phyloP scores from a whole-genome alignment of 352 stramenopile genomes.

The Globisporangium canariense region DNA sequence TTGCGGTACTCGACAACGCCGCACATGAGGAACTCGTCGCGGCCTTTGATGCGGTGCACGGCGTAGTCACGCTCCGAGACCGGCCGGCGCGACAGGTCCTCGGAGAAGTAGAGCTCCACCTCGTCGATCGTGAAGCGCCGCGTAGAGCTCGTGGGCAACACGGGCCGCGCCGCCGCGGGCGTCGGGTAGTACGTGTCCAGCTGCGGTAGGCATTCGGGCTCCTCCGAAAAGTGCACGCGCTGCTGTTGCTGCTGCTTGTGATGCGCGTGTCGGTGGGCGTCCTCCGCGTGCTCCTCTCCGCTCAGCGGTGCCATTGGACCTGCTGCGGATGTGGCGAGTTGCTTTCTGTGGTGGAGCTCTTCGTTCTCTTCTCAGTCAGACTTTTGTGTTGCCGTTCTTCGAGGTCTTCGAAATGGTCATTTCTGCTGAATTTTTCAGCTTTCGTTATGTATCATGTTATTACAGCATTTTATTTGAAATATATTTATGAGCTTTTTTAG shows the following conservation, averaged over 20 bases:
- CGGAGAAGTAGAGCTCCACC: slow-evolving; percentile 62
- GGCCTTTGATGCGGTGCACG: slow-evolving; percentile 41
- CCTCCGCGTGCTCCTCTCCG: slow-evolving; percentile 4
- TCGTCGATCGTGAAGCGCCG: slow-evolving; percentile 59
- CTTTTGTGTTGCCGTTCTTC: background rate
- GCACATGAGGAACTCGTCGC: slow-evolving; percentile 51
- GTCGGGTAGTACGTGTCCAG: slow-evolving; percentile 49
- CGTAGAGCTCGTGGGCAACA: slow-evolving; percentile 45
- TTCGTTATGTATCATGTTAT: too few species aligned
- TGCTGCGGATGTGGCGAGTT: background rate
- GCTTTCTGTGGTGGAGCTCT: slow-evolving; percentile 4
- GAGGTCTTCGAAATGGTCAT: background rate
- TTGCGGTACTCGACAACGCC: slow-evolving; percentile 44
- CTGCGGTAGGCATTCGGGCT: slow-evolving; percentile 28
- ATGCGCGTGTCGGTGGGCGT: background rate
- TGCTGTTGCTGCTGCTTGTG: slow-evolving; percentile 7
- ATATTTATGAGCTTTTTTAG: too few species aligned
- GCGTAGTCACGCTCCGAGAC: slow-evolving; percentile 38
- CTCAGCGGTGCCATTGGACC: slow-evolving; percentile 7
- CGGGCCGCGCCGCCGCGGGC: slow-evolving; percentile 23
- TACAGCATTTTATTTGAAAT: too few species aligned
- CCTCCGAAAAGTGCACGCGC: slow-evolving; percentile 53
- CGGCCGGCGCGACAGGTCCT: slow-evolving; percentile 35
- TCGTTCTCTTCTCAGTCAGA: background rate
- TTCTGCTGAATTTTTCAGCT: too few species aligned